Evolutionary conservation across 164 flowering plant genomes (phyloP), one percentile per base, ranked within the genome.

Genomic region (Aristolochia fimbriata): DNA sequence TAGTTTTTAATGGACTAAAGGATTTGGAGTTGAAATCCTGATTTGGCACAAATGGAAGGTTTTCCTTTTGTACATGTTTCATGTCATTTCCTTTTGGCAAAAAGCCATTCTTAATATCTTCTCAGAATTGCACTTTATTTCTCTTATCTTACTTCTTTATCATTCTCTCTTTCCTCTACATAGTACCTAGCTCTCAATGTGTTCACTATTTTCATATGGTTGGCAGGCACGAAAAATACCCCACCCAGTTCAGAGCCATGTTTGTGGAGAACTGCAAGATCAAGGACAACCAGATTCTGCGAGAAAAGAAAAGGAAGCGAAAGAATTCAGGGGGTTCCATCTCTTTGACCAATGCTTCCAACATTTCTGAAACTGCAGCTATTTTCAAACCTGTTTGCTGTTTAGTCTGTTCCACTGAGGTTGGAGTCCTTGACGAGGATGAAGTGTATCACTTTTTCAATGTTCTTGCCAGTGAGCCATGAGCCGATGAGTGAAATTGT

Each of bases 371-470:
- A 15, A 56, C 45, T 57, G 72, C 30, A 19, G 85, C 76, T 58
- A 62, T 67, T 55, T 62, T 76, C 54, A 81, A 69, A 74, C 78
- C 77, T 16, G 92, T 87, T 3, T 78, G 76, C 69, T 90, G 97
- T 69, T 71, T 76, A 31, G 78, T 80, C 60, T 90, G 95, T 65
- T 77, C 82, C 10, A 82, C 92, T 23, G 86, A 83, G 62, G 87
- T 90, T 15, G 97, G 92, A 8, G 88, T 74, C 30, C 62, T 82
- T 19, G 95, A 87, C 27, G 79, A 73, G 63, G 97, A 90, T 45
- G 87, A 90, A 75, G 78, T 90, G 27, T 87, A 85, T 70, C 95
- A 90, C 67, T 90, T 90, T 73, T 81, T 77, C 67, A 81, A 87
- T 63, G 88, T 84, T 62, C 71, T 90, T 60, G 90, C 94, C 8